A percentile compares a stretch with the other conserved stretches of the same genome.
Evolutionary conservation across 768 basidiomycete species (phyloP).

Genomic region (Naematelia aurantialba): DNA sequence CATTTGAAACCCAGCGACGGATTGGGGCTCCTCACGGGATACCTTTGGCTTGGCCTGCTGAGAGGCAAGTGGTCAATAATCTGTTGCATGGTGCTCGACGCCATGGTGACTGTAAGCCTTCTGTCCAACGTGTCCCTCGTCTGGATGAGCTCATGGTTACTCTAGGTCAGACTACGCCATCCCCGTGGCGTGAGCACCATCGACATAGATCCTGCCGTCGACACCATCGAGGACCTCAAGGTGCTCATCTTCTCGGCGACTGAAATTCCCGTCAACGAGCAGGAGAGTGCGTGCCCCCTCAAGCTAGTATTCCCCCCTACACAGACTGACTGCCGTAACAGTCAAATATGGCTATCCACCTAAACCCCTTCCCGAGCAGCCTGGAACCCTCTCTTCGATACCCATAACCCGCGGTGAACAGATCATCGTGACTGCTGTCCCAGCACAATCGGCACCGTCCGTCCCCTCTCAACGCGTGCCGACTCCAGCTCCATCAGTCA

Average conservation of each 20-base stretch:
- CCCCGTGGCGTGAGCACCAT: constrained; percentile 78
- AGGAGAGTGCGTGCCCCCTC: constrained; percentile 59
- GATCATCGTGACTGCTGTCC: constrained; percentile 63
- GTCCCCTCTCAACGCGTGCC: constrained; percentile 15
- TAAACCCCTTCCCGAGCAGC: constrained; percentile 61
- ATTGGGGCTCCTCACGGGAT: background rate
- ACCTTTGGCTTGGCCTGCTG: no score
- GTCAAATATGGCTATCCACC: constrained; percentile 73
- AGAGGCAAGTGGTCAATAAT: no score
- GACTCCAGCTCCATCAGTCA: constrained; percentile 12
- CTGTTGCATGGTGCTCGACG: no score
- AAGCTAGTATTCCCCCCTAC: background rate
- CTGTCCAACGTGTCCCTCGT: no score
- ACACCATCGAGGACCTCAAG: constrained; percentile 71
- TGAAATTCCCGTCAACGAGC: constrained; percentile 69
- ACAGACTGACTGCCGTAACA: constrained; percentile 13
- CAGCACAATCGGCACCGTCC: constrained; percentile 4
- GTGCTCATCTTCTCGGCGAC: constrained; percentile 65
- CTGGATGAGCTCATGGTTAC: background rate
- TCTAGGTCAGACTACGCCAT: constrained; percentile 68
- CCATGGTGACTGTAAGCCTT: constrained; percentile 18
- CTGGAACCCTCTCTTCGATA: constrained; percentile 59
- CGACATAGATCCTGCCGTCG: constrained; percentile 59
- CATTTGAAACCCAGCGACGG: no score
- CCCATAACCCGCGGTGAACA: constrained; percentile 77